Evolutionary conservation across 1,139 yeast genomes (phyloP), one percentile per base, ranked within the genome.

Genomic region (Geotrichum europaeum): DNA sequence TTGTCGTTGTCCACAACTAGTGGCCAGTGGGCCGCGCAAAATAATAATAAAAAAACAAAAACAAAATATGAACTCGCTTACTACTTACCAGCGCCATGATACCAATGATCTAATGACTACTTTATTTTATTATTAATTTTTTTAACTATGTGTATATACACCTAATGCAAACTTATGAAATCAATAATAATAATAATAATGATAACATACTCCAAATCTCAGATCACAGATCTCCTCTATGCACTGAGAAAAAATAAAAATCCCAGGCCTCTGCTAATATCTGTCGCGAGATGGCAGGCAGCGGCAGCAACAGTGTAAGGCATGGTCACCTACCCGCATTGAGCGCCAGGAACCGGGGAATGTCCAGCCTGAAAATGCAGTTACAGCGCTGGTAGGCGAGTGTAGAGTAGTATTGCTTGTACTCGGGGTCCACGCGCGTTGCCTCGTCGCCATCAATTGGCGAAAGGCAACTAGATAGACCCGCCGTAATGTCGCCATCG

Each of bases 391-490:
- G 40, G 25, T 54, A 54, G 13, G 56, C 51, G 28, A 54, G 45
- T 2, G 56, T 54, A 13, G 56, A 45, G 49, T 54, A 54, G 45
- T 54, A 54, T 32, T 54, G 56, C 20, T 54, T 54, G 28, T 45
- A 54, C 20, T 45, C 45, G 10, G 56, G 51, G 32, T 54, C 56
- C 13, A 50, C 30, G 43, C 36, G 51, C 10, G 51, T 54, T 7
- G 56, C 49, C 36, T 54, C 51, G 36, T 54, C 45, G n/a, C 43
- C 56, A 28, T 54, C 56, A 20, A 54, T 54, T 34, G 56, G 56
- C 4, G 18, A 4, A 7, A 54, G 45, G 20, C 56, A 54, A 4
- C 32, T 51, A 9, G 51, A 54, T n/a, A 54, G 20, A 28, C 32
- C 32, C 47, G 10, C 20, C 1, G 22, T 40, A 9, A 5, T 40